Percentiles rank a stretch among this genome's conserved stretches.
Conservation (phyloP, 2,329 filamentous ascomycete species). For the Lachnellula arida region DNA sequence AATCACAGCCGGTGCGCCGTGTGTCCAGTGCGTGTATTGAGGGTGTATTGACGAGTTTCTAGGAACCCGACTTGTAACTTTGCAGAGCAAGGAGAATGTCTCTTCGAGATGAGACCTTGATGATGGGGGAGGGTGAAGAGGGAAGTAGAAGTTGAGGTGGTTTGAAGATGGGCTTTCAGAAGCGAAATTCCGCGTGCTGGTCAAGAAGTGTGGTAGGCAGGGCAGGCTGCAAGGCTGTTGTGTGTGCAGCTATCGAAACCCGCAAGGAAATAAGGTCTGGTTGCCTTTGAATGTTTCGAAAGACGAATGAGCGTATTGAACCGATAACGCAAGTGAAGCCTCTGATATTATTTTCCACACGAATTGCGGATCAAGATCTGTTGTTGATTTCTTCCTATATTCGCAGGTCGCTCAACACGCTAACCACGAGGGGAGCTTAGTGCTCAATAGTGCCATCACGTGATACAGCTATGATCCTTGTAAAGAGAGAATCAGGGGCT, state of each 20-base stretch:
- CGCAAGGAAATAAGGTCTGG: constrained; percentile 13
- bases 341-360: not conserved
- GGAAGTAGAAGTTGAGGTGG: constrained; percentile 6
- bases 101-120: constrained; percentile 15
- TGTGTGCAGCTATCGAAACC: constrained; percentile 14
- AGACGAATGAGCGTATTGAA: constrained; percentile 24
- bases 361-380: not conserved
- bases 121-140: constrained; percentile 7
- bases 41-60: constrained; percentile 6
- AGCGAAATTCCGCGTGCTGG: constrained; percentile 19
- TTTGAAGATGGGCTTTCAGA: constrained; percentile 20
- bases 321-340: constrained; percentile 4
- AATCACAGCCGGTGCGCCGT: constrained; percentile 24
- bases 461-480: not conserved
- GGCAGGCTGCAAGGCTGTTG: constrained; percentile 18
- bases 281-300: constrained; percentile 5
- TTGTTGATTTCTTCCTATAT: constrained; percentile 13
- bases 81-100: not conserved
- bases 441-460: not conserved
- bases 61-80: constrained; percentile 10
- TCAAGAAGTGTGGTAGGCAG: not conserved
- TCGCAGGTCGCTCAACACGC: constrained; percentile 2
- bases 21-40: constrained; percentile 13
- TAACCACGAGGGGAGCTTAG: not conserved
- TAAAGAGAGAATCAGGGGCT: not conserved